Base-by-base conservation (phyloP, 1,284 basidiomycete genomes). In the Rhodotorula glutinis region DNA sequence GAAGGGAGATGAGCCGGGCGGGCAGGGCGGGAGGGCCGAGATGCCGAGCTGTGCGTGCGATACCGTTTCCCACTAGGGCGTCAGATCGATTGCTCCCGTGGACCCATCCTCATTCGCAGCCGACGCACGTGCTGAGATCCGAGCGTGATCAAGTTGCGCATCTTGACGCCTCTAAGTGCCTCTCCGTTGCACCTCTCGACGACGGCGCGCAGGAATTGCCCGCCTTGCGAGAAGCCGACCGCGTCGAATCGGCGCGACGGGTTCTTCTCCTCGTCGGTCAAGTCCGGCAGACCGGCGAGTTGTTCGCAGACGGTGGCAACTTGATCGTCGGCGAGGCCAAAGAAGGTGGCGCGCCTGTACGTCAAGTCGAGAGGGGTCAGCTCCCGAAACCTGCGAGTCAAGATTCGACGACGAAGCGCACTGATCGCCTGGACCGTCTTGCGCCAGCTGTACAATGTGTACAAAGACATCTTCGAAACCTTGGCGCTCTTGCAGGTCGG, bases 211-310 rank as follows among this genome's bases (percentile, higher is more conserved):
- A 98, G 83, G 79, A 97, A 94, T 74, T 96, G 91, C 2, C 95
- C 94, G 85, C 90, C 92, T 84, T 96, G 92, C 1, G 90, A 92
- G 79, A 96, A 90, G 0, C 93, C 93, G 63, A 96, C 88, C 3
- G 88, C 93, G 78, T 96, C 91, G 75, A 94, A 95, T 21, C 71
- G 60, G 40, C 56, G 62, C 19, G 52, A 65, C n/a, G 65, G 64
- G 47, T 61, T 62, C 51, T 57, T 40, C 9, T 38, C 23, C 8
- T 41, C 30, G 14, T 62, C 29, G 30, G 53, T 61, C 13, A 98
- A 83, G 75, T 95, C 88, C 0, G 87, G 82, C 33, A 93, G 83
- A 3, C 78, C 80, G 38, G 81, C 80, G 4, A 97, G 81, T 77
- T 94, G 88, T 53, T 84, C 81, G 52, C 88, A 83, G 2, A 87